Evolutionary conservation across 257 asterid genomes (phyloP).

Genomic region (Fraxinus quadrangulata): DNA sequence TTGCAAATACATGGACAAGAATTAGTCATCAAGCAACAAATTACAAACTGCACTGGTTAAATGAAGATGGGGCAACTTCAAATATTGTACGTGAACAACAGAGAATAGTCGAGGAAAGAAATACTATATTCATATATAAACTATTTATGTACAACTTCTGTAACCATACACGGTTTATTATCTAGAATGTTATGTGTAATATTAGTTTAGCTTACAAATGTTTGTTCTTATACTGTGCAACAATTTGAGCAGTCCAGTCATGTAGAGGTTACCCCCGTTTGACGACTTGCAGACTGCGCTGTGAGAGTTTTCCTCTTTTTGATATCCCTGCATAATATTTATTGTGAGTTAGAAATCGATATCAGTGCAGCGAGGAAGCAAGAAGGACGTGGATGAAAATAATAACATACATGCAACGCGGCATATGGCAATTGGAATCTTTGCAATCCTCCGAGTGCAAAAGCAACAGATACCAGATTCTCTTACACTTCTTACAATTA

Average conservation of each 20-base stretch:
- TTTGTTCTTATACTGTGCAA: neutral
- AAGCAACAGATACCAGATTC: slow-evolving; percentile 41
- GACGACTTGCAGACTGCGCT: slow-evolving; percentile 2
- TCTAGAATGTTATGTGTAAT: neutral
- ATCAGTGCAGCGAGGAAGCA: slow-evolving; percentile 7
- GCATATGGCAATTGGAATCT: slow-evolving; percentile 43
- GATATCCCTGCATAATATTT: slow-evolving; percentile 37
- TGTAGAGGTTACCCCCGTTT: slow-evolving; percentile 7
- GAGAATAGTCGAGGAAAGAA: neutral
- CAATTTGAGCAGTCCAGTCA: neutral
- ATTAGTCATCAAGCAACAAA: neutral
- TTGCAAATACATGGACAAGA: neutral
- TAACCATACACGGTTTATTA: neutral
- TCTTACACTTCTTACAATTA: slow-evolving; percentile 45
- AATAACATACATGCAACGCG: slow-evolving; percentile 57
- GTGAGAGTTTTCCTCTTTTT: slow-evolving; percentile 22
- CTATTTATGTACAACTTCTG: neutral
- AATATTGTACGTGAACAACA: neutral
- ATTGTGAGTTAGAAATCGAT: neutral
- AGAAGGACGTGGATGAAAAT: slow-evolving; percentile 7
- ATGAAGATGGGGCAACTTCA: neutral
- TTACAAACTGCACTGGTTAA: neutral
- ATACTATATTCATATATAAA: neutral
- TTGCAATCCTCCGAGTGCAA: slow-evolving; percentile 44
- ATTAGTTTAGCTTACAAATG: neutral